These are phyloP conservation scores for Zanthoxylum bungeanum DNA, from an alignment of 345 rosid species.

Conservation along the genomic window DNA sequence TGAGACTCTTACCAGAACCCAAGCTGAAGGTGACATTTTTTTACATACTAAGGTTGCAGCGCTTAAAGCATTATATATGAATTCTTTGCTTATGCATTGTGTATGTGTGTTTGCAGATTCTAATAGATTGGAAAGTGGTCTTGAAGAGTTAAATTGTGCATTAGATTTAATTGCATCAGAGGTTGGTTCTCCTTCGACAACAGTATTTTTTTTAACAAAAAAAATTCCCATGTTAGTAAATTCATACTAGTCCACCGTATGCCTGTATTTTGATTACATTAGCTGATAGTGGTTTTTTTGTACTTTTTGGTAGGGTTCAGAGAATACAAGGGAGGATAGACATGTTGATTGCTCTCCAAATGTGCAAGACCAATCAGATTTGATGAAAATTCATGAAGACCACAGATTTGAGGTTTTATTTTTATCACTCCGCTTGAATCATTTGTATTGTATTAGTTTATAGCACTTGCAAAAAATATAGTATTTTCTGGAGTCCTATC, in stretches of 20 bases:
- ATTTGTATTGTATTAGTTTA: not conserved
- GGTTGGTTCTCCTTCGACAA: constrained; percentile 35
- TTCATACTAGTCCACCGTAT: not conserved
- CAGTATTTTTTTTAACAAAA: no score
- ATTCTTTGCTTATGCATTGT: not conserved
- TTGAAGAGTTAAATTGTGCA: constrained; percentile 54
- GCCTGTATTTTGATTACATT: not conserved
- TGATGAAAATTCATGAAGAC: constrained; percentile 26
- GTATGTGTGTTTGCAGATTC: constrained; percentile 44
- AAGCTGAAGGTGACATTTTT: constrained; percentile 45
- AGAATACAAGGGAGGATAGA: constrained; percentile 29
- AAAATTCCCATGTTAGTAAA: not conserved
- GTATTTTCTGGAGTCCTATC: not conserved
- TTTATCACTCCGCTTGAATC: constrained; percentile 7
- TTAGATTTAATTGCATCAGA: constrained; percentile 47
- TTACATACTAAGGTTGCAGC: not conserved
- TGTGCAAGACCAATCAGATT: constrained; percentile 29
- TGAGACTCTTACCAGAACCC: constrained; percentile 48
- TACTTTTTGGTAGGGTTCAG: constrained; percentile 35
- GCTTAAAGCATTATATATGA: not conserved
- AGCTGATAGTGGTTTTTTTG: constrained; percentile 6
- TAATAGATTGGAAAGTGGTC: constrained; percentile 47
- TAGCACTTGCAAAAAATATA: not conserved
- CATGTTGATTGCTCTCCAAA: constrained; percentile 19
- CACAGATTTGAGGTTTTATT: constrained; percentile 59